Conservation (phyloP, 257 asterid species). For the Lycium ferocissimum region DNA sequence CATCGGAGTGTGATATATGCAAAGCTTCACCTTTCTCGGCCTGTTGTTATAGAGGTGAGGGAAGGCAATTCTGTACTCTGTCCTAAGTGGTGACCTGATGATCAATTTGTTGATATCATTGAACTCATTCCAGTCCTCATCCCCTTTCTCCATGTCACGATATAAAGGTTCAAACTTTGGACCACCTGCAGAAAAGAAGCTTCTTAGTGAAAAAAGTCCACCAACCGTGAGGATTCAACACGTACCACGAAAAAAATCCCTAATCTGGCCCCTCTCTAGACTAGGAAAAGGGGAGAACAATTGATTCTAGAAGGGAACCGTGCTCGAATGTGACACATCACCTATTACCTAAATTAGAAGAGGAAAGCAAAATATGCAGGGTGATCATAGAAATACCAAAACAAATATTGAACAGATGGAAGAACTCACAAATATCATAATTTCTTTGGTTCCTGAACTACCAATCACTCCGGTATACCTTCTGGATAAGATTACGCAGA, state of each 20-base stretch:
- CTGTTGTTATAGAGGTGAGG: conserved; percentile 96
- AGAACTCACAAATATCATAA: not conserved
- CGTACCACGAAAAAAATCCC: not conserved
- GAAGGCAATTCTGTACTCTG: conserved; percentile 97
- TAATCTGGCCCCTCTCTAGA: not conserved
- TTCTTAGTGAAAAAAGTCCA: not conserved
- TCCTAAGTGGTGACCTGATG: conserved; percentile 96
- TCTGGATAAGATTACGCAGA: not conserved
- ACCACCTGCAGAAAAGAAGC: conserved; percentile 68
- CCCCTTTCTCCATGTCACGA: conserved; percentile 99
- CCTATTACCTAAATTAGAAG: not conserved
- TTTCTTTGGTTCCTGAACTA: not conserved
- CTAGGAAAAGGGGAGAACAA: not conserved
- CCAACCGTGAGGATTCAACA: not conserved
- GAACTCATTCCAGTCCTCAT: conserved; percentile 99
- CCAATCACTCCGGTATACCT: conserved; percentile 12
- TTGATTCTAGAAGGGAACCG: not conserved
- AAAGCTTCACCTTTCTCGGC: conserved; percentile 91
- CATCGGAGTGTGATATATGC: conserved; percentile 96
- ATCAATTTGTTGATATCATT: conserved; percentile 96
- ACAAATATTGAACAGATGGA: not conserved
- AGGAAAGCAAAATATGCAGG: not conserved
- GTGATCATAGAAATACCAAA: not conserved
- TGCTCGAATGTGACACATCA: not conserved
- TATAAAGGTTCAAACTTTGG: conserved; percentile 98